Conservation (phyloP, 1,139 yeast species). For the Keqinozyma sinolaborantium region DNA sequence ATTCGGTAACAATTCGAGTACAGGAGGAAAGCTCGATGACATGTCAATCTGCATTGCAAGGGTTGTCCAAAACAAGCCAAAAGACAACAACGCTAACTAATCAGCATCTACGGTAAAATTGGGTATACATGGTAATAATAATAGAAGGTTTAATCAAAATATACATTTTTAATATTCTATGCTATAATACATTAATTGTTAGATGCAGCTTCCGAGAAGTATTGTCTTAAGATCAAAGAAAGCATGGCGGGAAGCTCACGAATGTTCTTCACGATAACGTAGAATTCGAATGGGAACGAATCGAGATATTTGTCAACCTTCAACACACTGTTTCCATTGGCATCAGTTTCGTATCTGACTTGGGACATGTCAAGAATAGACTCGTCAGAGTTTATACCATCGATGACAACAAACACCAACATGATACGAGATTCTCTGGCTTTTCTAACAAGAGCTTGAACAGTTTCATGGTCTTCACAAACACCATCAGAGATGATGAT, state of each 20-base stretch:
- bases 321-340: slow-evolving; percentile 69
- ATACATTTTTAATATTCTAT: slow-evolving; percentile 1
- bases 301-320: slow-evolving; percentile 85
- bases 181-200: slow-evolving; percentile 1
- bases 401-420: slow-evolving; percentile 93
- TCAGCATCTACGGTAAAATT: too few species aligned
- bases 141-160: slow-evolving; percentile 2
- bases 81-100: too few species aligned
- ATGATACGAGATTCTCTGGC: slow-evolving; percentile 92
- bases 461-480: slow-evolving; percentile 87
- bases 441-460: slow-evolving; percentile 78
- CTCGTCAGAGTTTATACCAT: slow-evolving; percentile 80
- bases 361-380: slow-evolving; percentile 95
- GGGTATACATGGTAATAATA: slow-evolving; percentile 1
- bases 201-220: slow-evolving; percentile 63
- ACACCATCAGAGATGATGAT: slow-evolving; percentile 94
- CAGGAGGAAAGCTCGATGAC: slow-evolving; percentile 57
- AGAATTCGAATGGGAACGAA: slow-evolving; percentile 94
- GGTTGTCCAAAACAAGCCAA: slow-evolving; percentile 24
- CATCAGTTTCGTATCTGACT: slow-evolving; percentile 69
- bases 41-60: slow-evolving; percentile 50
- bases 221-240: slow-evolving; percentile 85
- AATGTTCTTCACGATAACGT: slow-evolving; percentile 88
- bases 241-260: slow-evolving; percentile 90
- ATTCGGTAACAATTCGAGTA: slow-evolving; percentile 30